Evolutionary conservation across 805 yeast genomes (phyloP).

Genomic region (Yarrowia porcina): DNA sequence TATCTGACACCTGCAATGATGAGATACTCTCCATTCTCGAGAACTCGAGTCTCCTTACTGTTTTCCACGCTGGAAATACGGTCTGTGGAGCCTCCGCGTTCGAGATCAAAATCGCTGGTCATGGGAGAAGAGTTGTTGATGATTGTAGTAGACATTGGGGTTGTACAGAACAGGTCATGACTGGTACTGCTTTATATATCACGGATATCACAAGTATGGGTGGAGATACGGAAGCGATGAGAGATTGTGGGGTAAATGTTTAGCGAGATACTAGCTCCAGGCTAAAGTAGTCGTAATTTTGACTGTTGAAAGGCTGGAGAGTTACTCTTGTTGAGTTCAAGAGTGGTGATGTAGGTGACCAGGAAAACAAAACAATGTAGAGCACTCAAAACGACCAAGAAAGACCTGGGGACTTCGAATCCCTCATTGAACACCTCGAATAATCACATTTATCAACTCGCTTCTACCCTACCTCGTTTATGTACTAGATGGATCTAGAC

Average conservation of each 20-base stretch:
- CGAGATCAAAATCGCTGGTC: neutral
- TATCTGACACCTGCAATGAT: slow-evolving; percentile 65
- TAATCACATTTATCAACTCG: too few relatives aligned
- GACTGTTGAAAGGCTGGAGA: neutral
- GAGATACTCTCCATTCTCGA: slow-evolving; percentile 55
- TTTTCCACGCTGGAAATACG: neutral
- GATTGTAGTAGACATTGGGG: neutral
- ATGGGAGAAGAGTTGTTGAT: neutral
- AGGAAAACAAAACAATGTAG: neutral
- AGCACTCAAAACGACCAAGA: too few relatives aligned
- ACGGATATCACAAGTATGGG: neutral
- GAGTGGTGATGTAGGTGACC: neutral
- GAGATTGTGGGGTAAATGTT: neutral
- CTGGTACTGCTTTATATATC: neutral
- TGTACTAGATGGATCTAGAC: neutral
- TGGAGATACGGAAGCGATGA: neutral
- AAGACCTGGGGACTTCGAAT: neutral
- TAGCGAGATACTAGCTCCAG: neutral
- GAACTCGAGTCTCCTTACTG: slow-evolving; percentile 30
- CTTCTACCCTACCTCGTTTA: neutral
- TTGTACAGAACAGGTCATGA: neutral
- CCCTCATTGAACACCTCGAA: neutral
- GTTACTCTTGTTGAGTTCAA: too few relatives aligned
- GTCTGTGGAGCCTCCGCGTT: neutral
- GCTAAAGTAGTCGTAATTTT: neutral